Conservation (phyloP, 306 rosid species). For the Ochetophila trinervis region DNA sequence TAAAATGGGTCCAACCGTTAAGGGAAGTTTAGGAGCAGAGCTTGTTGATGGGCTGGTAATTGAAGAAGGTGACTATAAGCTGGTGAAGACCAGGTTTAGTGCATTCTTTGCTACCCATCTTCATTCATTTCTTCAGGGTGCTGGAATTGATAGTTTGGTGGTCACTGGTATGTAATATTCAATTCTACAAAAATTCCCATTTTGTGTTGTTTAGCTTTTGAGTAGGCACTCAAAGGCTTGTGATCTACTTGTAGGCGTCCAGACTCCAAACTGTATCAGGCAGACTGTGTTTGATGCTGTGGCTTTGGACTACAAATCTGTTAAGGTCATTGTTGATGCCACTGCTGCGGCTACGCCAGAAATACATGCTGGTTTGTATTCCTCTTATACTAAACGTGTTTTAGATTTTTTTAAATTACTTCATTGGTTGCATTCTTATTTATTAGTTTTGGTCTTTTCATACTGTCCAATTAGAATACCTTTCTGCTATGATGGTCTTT, state of each 20-base stretch:
- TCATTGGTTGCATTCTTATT: constrained; percentile 6
- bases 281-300: constrained; percentile 91
- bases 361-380: constrained; percentile 55
- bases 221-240: background rate
- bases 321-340: constrained; percentile 74
- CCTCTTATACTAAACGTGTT: constrained; percentile 7
- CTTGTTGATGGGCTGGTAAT: constrained; percentile 72
- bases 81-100: constrained; percentile 87
- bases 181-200: background rate
- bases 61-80: constrained; percentile 74
- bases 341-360: constrained; percentile 87
- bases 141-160: constrained; percentile 58
- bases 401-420: background rate
- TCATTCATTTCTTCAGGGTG: constrained; percentile 64
- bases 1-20: constrained; percentile 49
- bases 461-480: background rate
- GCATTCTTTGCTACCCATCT: constrained; percentile 84
- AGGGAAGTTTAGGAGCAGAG: constrained; percentile 71
- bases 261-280: constrained; percentile 94
- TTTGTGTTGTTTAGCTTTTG: background rate
- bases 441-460: too few species aligned
- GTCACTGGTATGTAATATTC: constrained; percentile 51
- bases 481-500: too few species aligned
- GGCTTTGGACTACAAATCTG: constrained; percentile 68
- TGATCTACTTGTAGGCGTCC: constrained; percentile 52